Evolutionary conservation across 495 filamentous ascomycete genomes (phyloP), one percentile per base, ranked within the genome.

Genomic region (Platismatia glauca): DNA sequence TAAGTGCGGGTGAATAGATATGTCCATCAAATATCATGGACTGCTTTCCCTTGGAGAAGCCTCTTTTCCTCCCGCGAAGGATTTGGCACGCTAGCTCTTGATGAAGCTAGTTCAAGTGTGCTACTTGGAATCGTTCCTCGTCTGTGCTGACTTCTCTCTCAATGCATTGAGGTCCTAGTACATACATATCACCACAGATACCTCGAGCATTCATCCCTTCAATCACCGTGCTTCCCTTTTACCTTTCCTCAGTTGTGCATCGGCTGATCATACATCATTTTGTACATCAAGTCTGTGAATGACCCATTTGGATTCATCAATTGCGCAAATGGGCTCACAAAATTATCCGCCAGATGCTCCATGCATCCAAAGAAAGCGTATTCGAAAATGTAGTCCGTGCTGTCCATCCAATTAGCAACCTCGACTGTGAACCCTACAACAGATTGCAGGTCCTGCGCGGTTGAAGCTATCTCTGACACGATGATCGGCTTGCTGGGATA

Each of bases 311-410:
- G 44, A 38, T 77, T 72, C 77, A 80, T 80, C 60, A 80, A 70
- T 68, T 77, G 76, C 35, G 76, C 77, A 24, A 65, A 72, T 0
- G 75, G 75, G 65, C 77, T 78, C 33, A 80, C 77, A 62, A 77
- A 80, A 46, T 61, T 62, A 59, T 80, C 76, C 38, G 77, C 75
- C 31, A 70, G 62, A 27, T 76, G 68, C 34, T 69, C 63, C 69
- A 77, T 76, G 63, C 76, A 78, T 20, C 77, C 77, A 60, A 79
- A 80, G 24, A 77, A 75, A 4, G 71, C 73, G 64, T 80, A 80
- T 62, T 80, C 76, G 55, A 69, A 73, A 8, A 80, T 59, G 70
- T 72, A 78, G 34, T 66, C 66, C 55, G 69, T 71, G 12, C 68
- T 60, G 64, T 79, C 78, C 72, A 77, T 69, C 76, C 75, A 79